phyloP scores from a whole-genome alignment of 768 basidiomycete genomes.

The Rhizopogon roseolus region DNA sequence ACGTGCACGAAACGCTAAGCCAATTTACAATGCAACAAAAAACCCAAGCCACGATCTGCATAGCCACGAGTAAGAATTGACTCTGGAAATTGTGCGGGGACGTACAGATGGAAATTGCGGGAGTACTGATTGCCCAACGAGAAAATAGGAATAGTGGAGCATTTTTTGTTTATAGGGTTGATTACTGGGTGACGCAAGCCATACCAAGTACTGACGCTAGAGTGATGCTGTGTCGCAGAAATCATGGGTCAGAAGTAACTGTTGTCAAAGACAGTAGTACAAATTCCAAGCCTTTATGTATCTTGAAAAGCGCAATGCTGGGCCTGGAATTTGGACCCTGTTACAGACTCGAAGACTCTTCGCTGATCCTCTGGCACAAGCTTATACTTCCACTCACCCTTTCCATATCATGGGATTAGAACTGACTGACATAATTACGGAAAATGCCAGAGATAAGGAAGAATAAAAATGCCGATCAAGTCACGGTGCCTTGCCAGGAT shows the following conservation, averaged over 20 bases:
- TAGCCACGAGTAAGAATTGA: conserved; percentile 3
- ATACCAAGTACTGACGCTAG: neutral
- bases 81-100: conserved; percentile 16
- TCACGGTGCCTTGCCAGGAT: neutral
- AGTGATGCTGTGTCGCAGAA: neutral
- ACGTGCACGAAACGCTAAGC: neutral
- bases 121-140: conserved; percentile 43
- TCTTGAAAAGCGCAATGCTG: neutral
- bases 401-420: too few relatives aligned
- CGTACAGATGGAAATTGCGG: conserved; percentile 46
- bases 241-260: neutral
- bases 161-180: conserved; percentile 49
- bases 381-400: too few relatives aligned
- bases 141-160: conserved; percentile 47
- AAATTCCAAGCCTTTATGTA: neutral
- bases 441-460: neutral
- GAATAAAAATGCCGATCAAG: neutral
- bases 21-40: conserved; percentile 40
- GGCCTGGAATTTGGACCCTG: neutral
- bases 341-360: too few relatives aligned
- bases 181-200: conserved; percentile 14
- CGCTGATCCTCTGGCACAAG: too few relatives aligned
- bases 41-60: conserved; percentile 37
- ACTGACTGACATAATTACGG: too few relatives aligned
- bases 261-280: neutral